Base-by-base conservation (phyloP, 1,139 yeast species). In the Sugiyamaella japonica region DNA sequence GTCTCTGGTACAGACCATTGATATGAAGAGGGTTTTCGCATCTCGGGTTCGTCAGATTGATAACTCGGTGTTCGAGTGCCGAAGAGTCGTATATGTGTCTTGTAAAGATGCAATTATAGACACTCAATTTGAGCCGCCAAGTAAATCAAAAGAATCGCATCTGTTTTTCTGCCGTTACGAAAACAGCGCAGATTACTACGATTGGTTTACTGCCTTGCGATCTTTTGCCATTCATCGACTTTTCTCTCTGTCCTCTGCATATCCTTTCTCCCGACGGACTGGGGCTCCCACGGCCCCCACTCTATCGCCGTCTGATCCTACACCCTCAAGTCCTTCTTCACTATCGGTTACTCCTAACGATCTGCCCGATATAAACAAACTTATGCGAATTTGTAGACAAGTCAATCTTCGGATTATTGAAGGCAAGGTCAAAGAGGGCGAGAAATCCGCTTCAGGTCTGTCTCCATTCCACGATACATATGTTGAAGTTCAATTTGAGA, bases 131-230 rank as follows among this genome's bases (percentile, higher is more conserved):
- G 55, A 54, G 6, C 52, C 37, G 12, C 56, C 58, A 10, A 38
- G 25, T 16, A 44, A 49, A 20, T 40, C 50, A 5, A 36, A 40
- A 31, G 64, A 56, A 45, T 52, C 41, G 20, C 34, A 42, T 49
- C 58, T 61, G 25, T 60, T 58, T 61, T 74, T 86, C 50, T 53
- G 56, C 23, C 83, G 82, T 61, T 88, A 89, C 61, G 85, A 87
- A 1, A 73, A 84, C 41, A 83, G 82, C 61, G 82, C 83, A 36
- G 96, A 88, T 68, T 76, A 85, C 53, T 95, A 86, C 62, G 95
- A 87, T 67, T 89, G 97, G 96, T 78, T 82, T 61, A 87, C 88
- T 7, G 85, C 91, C 0, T 71, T 89, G 55, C 80, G 79, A 56
- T 81, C 88, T 20, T 84, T 86, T 65, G 79, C 95, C 2, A 79